Conservation (phyloP, 441 rosid genomes). For the Pelargonium australe region DNA sequence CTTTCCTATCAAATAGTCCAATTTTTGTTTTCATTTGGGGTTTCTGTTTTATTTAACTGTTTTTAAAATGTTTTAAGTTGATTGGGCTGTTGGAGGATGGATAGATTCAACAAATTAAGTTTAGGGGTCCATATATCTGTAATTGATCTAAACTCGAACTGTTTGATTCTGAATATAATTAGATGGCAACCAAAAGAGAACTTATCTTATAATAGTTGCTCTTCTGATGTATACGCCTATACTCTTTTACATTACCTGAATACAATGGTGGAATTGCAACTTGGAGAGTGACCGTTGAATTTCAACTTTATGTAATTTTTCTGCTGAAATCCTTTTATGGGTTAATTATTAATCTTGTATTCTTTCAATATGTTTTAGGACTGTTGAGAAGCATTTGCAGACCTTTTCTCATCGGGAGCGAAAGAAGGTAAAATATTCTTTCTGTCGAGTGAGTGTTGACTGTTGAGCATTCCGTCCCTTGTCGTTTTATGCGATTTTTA, state of each 20-base stretch:
- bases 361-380: slow-evolving; percentile 23
- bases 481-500: background rate
- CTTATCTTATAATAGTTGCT: too few relatives aligned
- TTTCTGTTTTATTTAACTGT: too few relatives aligned
- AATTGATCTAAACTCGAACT: too few relatives aligned
- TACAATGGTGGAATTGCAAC: background rate
- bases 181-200: too few relatives aligned
- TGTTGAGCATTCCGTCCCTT: background rate
- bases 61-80: too few relatives aligned
- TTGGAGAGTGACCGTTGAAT: background rate
- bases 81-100: too few relatives aligned
- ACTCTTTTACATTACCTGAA: background rate
- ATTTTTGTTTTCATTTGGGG: too few relatives aligned
- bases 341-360: background rate
- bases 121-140: too few relatives aligned
- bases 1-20: too few relatives aligned
- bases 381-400: slow-evolving; percentile 48
- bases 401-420: slow-evolving; percentile 54
- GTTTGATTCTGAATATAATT: too few relatives aligned
- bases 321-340: background rate
- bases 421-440: slow-evolving; percentile 34
- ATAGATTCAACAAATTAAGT: too few relatives aligned
- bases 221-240: background rate
- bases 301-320: background rate
- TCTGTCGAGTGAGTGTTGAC: too few relatives aligned